These are phyloP conservation scores for Globisporangium echinulatum DNA, from an alignment of 352 stramenopile species.

Conservation along the genomic window DNA sequence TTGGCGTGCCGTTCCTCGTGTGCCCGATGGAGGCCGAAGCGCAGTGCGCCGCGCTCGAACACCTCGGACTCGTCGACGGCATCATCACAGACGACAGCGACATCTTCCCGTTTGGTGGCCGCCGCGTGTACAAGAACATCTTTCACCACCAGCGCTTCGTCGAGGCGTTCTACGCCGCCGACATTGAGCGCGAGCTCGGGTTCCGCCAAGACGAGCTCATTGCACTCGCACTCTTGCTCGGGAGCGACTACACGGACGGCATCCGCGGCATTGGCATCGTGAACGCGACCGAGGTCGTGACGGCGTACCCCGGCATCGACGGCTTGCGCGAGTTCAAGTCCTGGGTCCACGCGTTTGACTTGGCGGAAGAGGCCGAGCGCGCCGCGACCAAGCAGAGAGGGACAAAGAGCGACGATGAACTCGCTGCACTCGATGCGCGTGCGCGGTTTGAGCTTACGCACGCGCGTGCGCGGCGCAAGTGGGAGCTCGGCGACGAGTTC, in stretches of 20 bases:
- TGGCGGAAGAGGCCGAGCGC: constrained; percentile 45
- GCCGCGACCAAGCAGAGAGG: constrained; percentile 26
- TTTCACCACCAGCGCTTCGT: constrained; percentile 99
- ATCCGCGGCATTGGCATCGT: constrained; percentile 79
- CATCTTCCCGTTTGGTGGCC: constrained; percentile 93
- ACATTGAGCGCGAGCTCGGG: constrained; percentile 91
- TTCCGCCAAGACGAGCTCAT: constrained; percentile 91
- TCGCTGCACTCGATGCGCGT: constrained; percentile 36
- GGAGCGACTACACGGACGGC: constrained; percentile 95
- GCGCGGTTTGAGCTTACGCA: constrained; percentile 91
- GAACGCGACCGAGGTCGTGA: constrained; percentile 76
- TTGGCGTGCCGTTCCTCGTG: constrained; percentile 98
- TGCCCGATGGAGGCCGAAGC: constrained; percentile 99
- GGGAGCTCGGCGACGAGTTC: constrained; percentile 91
- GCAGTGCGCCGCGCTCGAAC: constrained; percentile 96
- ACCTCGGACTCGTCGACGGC: constrained; percentile 94
- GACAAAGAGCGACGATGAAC: constrained; percentile 44
- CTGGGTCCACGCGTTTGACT: constrained; percentile 66
- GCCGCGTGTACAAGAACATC: constrained; percentile 98
- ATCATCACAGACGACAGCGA: constrained; percentile 98
- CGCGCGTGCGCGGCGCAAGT: constrained; percentile 84
- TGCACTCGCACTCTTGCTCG: constrained; percentile 89
- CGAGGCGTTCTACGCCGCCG: constrained; percentile 93
- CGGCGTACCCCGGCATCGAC: constrained; percentile 78
- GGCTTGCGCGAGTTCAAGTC: constrained; percentile 78